Base-by-base conservation (phyloP, 2,329 filamentous ascomycete genomes). In the Thermoascus crustaceus region DNA sequence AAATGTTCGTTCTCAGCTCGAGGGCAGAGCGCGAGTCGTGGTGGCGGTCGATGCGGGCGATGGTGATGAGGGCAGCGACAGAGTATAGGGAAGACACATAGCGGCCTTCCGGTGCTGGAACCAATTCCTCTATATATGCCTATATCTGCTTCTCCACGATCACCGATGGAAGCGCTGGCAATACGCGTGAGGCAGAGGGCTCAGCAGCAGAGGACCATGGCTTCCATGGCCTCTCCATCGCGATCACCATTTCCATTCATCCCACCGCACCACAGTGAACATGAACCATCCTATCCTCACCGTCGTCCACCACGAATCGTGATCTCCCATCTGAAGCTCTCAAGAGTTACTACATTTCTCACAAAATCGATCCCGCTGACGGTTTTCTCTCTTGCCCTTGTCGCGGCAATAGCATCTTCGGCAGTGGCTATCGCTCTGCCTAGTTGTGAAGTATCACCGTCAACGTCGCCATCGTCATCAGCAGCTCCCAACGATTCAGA, bases 41-140 rank as follows among this genome's bases (percentile, higher is more conserved):
- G 13, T 29, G 26, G 26, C 26, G 26, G 11, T 16, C 14, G 26
- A 29, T 29, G 26, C 26, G 26, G 26, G 26, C 26, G 26, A 29
- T 9, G 26, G n/a, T 9, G 26, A 29, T 29, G 26, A 16, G 13
- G 11, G 18, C 26, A 14, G 26, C 26, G 11, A 16, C 26, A 10
- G 26, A 7, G 9, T 13, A n/a, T 13, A 29, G 26, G 26, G 13
- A 11, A 9, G 26, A 29, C 3, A 7, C 10, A 16, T 16, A 9
- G 11, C 7, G 11, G n/a, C 8, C n/a, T n/a, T n/a, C 13, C 26
- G 7, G 11, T 29, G 6, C 6, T 29, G 13, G 26, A 16, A 13
- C 26, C 26, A 5, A 9, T 16, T 13, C 8, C n/a, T n/a, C n/a
- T n/a, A n/a, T n/a, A 16, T 16, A 16, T 17, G 3, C 13, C 26